Evolutionary conservation across 2,329 filamentous ascomycete genomes (phyloP).

Genomic region (Aaosphaeria pasadenensis): DNA sequence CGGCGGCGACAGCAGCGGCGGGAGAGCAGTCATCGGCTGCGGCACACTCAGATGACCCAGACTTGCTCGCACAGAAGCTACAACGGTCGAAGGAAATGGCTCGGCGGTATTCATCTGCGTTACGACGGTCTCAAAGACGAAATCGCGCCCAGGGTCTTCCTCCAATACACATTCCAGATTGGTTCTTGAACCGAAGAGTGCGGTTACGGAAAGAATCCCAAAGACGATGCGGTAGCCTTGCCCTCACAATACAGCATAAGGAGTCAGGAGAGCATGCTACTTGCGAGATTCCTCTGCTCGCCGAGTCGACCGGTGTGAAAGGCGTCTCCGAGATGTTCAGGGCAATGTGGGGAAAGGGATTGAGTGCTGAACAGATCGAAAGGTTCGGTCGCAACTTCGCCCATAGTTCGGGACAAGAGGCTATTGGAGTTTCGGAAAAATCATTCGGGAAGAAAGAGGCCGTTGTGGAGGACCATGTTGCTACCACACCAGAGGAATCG

Average conservation of each 20-base stretch:
- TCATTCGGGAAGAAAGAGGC: conserved; percentile 2
- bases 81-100: conserved; percentile 33
- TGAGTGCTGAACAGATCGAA: conserved; percentile 6
- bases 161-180: conserved; percentile 52
- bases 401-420: conserved; percentile 3
- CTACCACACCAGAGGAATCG: neutral
- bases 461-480: neutral
- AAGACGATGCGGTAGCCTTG: conserved; percentile 5
- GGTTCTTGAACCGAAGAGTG: conserved; percentile 56
- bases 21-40: conserved; percentile 18
- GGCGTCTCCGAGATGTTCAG: conserved; percentile 19
- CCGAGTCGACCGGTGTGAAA: conserved; percentile 11
- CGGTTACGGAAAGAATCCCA: conserved; percentile 33
- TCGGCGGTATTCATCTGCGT: conserved; percentile 31
- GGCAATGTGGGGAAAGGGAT: conserved; percentile 6
- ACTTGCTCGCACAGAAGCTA: conserved; percentile 34
- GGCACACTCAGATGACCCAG: conserved; percentile 26
- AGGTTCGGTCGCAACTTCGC: conserved; percentile 9
- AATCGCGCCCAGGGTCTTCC: conserved; percentile 33
- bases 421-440: neutral
- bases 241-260: conserved; percentile 18
- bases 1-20: conserved; percentile 7
- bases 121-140: conserved; percentile 30
- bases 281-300: conserved; percentile 10
- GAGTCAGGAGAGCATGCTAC: conserved; percentile 17